Base-by-base conservation (phyloP, 805 yeast genomes). In the Wickerhamiella lipophila region DNA sequence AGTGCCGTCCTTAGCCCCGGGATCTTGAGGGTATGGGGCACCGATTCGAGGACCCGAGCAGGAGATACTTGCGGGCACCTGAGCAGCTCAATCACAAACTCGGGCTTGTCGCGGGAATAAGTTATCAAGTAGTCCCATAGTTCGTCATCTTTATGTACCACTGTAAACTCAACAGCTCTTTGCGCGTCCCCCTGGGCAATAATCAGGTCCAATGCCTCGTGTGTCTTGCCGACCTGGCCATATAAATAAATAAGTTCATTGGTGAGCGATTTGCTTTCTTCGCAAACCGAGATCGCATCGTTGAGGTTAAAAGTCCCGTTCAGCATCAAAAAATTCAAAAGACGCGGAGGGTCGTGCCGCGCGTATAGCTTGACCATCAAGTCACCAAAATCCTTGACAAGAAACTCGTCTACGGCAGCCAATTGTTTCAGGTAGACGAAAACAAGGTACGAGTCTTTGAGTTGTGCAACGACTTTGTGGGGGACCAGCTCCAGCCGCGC, bases 171-270 rank as follows among this genome's bases (percentile, higher is more conserved):
- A 21, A 92, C 82, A 0, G 97, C 97, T 54, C 75, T 71, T 36
- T 74, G 73, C 0, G 95, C 89, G 60, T 89, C 92, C 49, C 80
- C 72, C 56, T 83, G 74, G 54, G 83, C 81, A 35, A 87, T 78
- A 13, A 92, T 86, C 39, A 92, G 68, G 50, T 70, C 73, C 56
- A 89, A 65, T 0, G 97, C 97, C 52, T 77, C 74, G 52, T 73
- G 73, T 50, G 79, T 77, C 55, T 83, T 83, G 1, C 98, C 97
- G 22, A 83, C 79, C 56, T 78, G 77, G 3, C 95, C 94, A 52
- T 85, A 71, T 26, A 92, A 64, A 58, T 77, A 87, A 0, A 92
- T 94, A 36, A 87, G 68, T 58, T 89, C 97, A 36, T 80, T 77
- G 36, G 71, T 72, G 36, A 74, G 71, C 1, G 71, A 70, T 19